Percentiles rank a stretch among this genome's conserved stretches.
Evolutionary conservation across 2,329 filamentous ascomycete species (phyloP).

Genomic region (Cladosporium sp.): DNA sequence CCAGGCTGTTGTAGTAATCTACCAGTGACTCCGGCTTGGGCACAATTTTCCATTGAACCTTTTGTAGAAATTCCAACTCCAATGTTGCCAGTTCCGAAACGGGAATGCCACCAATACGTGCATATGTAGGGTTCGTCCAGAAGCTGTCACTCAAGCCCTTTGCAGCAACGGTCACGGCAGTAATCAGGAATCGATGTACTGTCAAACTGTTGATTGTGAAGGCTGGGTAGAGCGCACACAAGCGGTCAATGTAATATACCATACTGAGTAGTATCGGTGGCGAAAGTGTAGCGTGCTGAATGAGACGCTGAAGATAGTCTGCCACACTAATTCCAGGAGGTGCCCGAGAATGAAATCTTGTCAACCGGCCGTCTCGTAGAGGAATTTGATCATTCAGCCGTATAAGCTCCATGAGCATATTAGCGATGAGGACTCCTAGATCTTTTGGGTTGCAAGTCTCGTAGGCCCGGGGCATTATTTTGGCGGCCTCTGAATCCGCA

Average conservation of each 20-base stretch:
- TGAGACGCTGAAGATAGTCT: slow-evolving; percentile 89
- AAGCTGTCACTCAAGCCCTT: slow-evolving; percentile 97
- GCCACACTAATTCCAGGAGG: slow-evolving; percentile 90
- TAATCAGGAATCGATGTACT: slow-evolving; percentile 95
- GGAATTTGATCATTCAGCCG: slow-evolving; percentile 87
- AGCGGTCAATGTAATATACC: slow-evolving; percentile 97
- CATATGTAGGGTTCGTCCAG: slow-evolving; percentile 97
- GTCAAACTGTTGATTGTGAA: slow-evolving; percentile 97
- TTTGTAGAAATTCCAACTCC: slow-evolving; percentile 88
- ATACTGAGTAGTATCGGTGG: slow-evolving; percentile 95
- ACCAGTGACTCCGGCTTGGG: slow-evolving; percentile 90
- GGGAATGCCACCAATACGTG: slow-evolving; percentile 87
- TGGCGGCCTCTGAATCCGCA: slow-evolving; percentile 48
- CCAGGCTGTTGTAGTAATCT: slow-evolving; percentile 87
- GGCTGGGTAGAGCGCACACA: slow-evolving; percentile 87
- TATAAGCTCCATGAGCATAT: slow-evolving; percentile 95
- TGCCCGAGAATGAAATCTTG: slow-evolving; percentile 81
- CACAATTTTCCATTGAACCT: slow-evolving; percentile 95
- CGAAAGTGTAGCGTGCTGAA: slow-evolving; percentile 88
- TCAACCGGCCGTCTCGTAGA: slow-evolving; percentile 80
- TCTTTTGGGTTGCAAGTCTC: slow-evolving; percentile 81
- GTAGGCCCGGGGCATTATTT: slow-evolving; percentile 70
- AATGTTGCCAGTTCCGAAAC: slow-evolving; percentile 85
- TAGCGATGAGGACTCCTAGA: slow-evolving; percentile 84
- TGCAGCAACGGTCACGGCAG: slow-evolving; percentile 89